Evolutionary conservation across 139 green algal genomes (phyloP), one percentile per base, ranked within the genome.

Genomic region (Asterochloris sp.): DNA sequence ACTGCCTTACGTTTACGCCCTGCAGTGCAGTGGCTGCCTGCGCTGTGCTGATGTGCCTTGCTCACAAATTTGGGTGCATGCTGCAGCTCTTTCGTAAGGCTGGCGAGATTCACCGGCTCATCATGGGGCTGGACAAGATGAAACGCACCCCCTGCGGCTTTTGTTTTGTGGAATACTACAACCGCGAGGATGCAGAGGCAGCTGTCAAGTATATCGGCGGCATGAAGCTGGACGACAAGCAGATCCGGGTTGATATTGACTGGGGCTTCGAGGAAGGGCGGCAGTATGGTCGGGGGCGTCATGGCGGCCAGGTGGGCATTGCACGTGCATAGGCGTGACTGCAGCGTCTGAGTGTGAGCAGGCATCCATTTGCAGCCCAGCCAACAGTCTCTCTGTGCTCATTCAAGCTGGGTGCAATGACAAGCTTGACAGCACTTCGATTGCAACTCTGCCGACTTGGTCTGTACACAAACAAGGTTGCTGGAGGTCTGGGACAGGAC

Each of bases 81-180:
- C 19, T 80, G 76, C 83, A 91, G 86, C 83, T 94, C 17, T 98
- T 98, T 77, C 91, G 85, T 21, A 90, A 92, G 82, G 88, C 88
- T 19, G 96, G 96, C 9, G 89, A 95, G 62, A 88, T 99, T 26
- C 92, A 95, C 79, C 89, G 92, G 28, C 94, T 99, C 63, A 87
- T 99, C 61, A 98, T 99, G 96, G 97, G 97, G 0, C 91, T 99
- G 73, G 95, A 99, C 91, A 94, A 94, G 83, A 85, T 94, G 54
- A 89, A 86, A 60, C 94, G 91, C 81, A 99, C 96, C 47, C 97
- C 97, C 29, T 99, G 97, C 85, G 97, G 97, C 76, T 99, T 99
- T 84, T 96, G 90, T 74, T 99, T 99, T 78, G 96, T 99, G 29
- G 91, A 95, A 27, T 98, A 95, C 82, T 91, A 95, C 88, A 92